These are phyloP conservation scores for Neckera pumila DNA, from an alignment of 225 moss, liverwort and hornwort genomes.

Conservation along the genomic window DNA sequence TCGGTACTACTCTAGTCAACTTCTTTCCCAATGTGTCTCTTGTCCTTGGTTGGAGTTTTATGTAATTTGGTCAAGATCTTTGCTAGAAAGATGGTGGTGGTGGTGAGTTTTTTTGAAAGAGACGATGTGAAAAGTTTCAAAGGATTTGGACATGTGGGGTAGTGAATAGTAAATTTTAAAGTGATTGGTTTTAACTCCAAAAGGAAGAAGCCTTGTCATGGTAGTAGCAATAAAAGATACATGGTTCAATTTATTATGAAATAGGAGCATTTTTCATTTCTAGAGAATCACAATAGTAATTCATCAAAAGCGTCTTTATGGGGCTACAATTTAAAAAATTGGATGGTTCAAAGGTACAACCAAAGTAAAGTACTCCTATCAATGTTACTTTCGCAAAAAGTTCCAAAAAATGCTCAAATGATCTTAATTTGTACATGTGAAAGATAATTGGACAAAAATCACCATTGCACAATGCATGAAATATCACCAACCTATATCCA, in stretches of 20 bases:
- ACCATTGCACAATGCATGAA: too few relatives aligned
- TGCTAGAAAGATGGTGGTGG: neutral
- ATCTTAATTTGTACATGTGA: too few relatives aligned
- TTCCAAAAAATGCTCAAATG: too few relatives aligned
- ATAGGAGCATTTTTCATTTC: neutral
- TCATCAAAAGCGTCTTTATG: too few relatives aligned
- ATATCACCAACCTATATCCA: too few relatives aligned
- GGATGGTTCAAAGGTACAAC: neutral
- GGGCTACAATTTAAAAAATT: neutral
- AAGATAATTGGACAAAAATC: too few relatives aligned
- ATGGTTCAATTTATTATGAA: rapidly evolving
- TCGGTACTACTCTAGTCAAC: neutral
- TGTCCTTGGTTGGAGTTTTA: too few relatives aligned
- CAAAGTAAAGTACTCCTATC: too few relatives aligned
- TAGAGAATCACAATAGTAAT: too few relatives aligned
- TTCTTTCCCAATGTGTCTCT: neutral
- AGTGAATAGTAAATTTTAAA: neutral
- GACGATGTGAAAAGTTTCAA: neutral
- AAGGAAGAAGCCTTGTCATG: neutral
- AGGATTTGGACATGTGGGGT: neutral
- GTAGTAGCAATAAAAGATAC: neutral
- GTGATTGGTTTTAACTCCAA: neutral
- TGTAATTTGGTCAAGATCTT: too few relatives aligned
- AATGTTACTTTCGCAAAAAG: too few relatives aligned
- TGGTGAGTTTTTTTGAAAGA: neutral